Evolutionary conservation across 371 early-diverging fungal species (phyloP).

Genomic region (Blakeslea trispora): DNA sequence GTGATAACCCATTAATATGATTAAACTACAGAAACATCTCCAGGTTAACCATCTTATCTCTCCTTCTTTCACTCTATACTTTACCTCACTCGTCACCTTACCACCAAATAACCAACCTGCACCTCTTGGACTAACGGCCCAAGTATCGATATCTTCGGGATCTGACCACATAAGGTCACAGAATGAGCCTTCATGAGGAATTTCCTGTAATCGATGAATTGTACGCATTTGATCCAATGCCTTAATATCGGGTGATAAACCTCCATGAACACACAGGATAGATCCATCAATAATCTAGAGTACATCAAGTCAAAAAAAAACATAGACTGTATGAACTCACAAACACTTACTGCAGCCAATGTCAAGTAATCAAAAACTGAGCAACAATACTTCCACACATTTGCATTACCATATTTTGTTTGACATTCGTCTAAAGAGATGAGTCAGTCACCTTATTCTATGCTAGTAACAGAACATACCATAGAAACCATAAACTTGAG

Average conservation of each 20-base stretch:
- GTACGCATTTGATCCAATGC: conserved; percentile 96
- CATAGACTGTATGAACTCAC: too few species aligned
- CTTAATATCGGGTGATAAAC: conserved; percentile 97
- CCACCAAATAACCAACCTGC: conserved; percentile 99
- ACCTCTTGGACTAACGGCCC: conserved; percentile 99
- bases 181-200: conserved; percentile 99
- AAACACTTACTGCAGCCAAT: conserved; percentile 93
- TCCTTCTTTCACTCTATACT: conserved; percentile 22
- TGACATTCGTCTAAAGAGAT: conserved; percentile 89
- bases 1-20: conserved; percentile 94
- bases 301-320: too few species aligned
- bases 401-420: conserved; percentile 97
- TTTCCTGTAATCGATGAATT: conserved; percentile 97
- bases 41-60: neutral
- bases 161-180: conserved; percentile 95
- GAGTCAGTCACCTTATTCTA: neutral
- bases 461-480: conserved; percentile 27
- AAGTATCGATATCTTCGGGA: conserved; percentile 96
- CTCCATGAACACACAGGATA: conserved; percentile 99
- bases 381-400: conserved; percentile 99
- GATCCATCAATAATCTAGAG: conserved; percentile 56
- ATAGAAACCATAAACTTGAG: conserved; percentile 99
- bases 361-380: conserved; percentile 99
- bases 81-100: conserved; percentile 92
- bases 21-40: conserved; percentile 75